A percentile compares a stretch with the other conserved stretches of the same genome.
These are phyloP conservation scores for Tilletia walkeri DNA, from an alignment of 1,284 basidiomycete species.

Conservation along the genomic window DNA sequence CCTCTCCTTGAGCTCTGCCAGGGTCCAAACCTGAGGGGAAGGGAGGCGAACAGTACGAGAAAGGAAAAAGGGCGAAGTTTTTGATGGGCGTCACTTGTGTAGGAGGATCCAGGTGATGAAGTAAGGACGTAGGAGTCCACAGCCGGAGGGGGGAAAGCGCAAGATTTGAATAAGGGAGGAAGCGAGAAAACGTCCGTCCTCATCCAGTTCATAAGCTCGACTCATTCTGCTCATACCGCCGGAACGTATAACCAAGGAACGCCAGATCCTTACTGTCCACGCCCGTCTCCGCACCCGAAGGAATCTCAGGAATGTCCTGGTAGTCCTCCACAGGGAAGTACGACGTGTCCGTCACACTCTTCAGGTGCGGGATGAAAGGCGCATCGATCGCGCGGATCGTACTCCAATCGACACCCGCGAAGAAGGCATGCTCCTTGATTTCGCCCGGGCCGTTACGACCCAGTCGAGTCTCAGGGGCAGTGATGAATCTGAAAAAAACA, in stretches of 20 bases:
- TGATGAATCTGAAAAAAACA: slow-evolving; percentile 65
- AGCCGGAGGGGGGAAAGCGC: not conserved
- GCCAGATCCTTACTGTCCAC: slow-evolving; percentile 52
- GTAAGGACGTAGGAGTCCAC: no score
- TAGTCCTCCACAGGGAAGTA: slow-evolving; percentile 98
- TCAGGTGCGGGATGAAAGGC: slow-evolving; percentile 89
- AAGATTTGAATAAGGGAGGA: not conserved
- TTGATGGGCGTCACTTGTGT: no score
- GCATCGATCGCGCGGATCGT: slow-evolving; percentile 87
- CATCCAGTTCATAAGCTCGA: not conserved
- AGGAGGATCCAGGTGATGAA: no score
- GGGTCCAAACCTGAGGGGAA: no score
- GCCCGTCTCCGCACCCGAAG: slow-evolving; percentile 44
- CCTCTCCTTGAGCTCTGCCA: no score
- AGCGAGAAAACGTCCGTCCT: not conserved
- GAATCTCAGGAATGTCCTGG: slow-evolving; percentile 70
- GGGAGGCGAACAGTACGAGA: no score
- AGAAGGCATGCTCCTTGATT: slow-evolving; percentile 90
- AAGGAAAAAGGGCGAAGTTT: no score
- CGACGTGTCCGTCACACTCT: slow-evolving; percentile 79
- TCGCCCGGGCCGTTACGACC: slow-evolving; percentile 68
- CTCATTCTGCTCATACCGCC: slow-evolving; percentile 52
- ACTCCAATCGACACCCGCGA: slow-evolving; percentile 93
- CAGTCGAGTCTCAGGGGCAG: slow-evolving; percentile 74
- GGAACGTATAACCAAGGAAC: slow-evolving; percentile 53